Evolutionary conservation across 495 filamentous ascomycete species (phyloP).

Genomic region (Tuber umbilicatum): DNA sequence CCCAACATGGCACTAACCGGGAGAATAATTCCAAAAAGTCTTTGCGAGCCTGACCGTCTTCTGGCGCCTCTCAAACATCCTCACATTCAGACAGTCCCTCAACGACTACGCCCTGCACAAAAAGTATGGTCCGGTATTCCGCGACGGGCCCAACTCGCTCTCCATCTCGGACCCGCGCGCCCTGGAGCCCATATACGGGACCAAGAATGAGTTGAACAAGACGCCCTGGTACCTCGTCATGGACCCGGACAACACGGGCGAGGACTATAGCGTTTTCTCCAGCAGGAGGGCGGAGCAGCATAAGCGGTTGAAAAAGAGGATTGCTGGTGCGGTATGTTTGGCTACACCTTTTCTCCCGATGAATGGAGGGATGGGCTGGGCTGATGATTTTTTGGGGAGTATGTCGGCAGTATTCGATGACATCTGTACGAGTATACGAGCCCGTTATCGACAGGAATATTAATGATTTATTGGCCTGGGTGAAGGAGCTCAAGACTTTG

Average conservation of each 20-base stretch:
- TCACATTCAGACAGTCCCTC: slow-evolving; percentile 4
- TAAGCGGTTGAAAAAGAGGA: background rate
- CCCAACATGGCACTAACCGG: background rate
- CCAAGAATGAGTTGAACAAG: slow-evolving; percentile 4
- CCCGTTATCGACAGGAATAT: background rate
- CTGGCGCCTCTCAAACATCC: slow-evolving; percentile 13
- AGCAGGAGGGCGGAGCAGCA: slow-evolving; percentile 4
- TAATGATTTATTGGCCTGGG: slow-evolving; percentile 6
- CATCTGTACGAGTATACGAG: slow-evolving; percentile 7
- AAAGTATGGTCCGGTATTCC: slow-evolving; percentile 15
- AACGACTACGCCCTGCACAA: slow-evolving; percentile 5
- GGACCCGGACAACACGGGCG: background rate
- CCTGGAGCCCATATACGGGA: slow-evolving; percentile 14
- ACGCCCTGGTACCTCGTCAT: slow-evolving; percentile 1
- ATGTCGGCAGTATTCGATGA: slow-evolving; percentile 10
- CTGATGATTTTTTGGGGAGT: background rate
- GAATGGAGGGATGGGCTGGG: background rate
- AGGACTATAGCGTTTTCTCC: slow-evolving; percentile 11
- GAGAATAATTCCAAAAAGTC: background rate
- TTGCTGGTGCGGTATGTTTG: slow-evolving; percentile 8
- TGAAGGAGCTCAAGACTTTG: slow-evolving; percentile 7
- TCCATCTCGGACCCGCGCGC: slow-evolving; percentile 8
- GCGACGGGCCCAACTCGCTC: slow-evolving; percentile 7
- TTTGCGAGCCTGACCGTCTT: slow-evolving; percentile 14
- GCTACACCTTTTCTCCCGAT: background rate